Conservation (phyloP, 129 eudicot species). For the Saposhnikovia divaricata region DNA sequence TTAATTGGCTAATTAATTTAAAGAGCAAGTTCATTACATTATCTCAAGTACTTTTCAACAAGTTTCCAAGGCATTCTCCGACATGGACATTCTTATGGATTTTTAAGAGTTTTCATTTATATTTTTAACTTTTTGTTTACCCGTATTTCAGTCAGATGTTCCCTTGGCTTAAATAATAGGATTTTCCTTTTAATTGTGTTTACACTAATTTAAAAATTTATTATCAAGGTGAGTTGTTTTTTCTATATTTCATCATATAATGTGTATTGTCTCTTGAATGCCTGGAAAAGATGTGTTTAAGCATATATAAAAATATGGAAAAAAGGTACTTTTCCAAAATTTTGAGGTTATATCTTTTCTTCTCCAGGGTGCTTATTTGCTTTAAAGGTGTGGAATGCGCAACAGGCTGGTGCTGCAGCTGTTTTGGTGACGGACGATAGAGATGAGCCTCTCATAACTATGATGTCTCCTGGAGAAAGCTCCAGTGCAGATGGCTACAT, state of each 20-base stretch:
- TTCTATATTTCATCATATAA: neutral
- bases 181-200: neutral
- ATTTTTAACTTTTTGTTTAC: neutral
- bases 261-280: neutral
- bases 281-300: neutral
- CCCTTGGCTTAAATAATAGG: neutral
- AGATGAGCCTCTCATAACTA: slow-evolving; percentile 82
- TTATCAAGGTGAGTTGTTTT: neutral
- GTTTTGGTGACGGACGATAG: slow-evolving; percentile 65
- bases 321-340: neutral
- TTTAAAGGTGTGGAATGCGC: slow-evolving; percentile 88
- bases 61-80: neutral
- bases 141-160: neutral
- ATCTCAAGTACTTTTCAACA: neutral
- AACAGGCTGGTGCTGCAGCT: slow-evolving; percentile 94
- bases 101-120: neutral
- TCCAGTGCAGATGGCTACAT: slow-evolving; percentile 65
- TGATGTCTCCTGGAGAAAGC: slow-evolving; percentile 92
- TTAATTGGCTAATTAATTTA: neutral
- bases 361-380: slow-evolving; percentile 84
- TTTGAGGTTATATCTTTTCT: neutral
- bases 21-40: neutral
- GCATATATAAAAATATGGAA: neutral
- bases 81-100: neutral
- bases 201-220: neutral